These are phyloP conservation scores for Zasmidium cellare DNA, from an alignment of 2,329 filamentous ascomycete genomes.

Conservation along the genomic window DNA sequence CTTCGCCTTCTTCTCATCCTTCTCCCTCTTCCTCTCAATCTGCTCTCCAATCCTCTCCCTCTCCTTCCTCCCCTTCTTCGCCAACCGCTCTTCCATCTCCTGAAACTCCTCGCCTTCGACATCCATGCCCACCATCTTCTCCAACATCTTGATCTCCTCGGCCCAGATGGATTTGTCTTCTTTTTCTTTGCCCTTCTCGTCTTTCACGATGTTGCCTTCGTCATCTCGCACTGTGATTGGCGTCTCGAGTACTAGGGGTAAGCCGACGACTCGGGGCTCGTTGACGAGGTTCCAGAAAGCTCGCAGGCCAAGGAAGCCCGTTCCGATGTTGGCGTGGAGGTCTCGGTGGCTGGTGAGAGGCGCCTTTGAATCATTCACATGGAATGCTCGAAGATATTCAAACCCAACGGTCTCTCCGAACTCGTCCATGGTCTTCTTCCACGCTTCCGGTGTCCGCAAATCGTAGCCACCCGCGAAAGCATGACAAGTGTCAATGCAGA, in stretches of 20 bases:
- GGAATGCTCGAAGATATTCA: constrained; percentile 78
- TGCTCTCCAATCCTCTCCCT: constrained; percentile 74
- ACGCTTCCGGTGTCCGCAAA: constrained; percentile 71
- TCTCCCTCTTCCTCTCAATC: constrained; percentile 71
- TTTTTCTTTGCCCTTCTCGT: constrained; percentile 50
- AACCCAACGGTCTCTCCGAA: constrained; percentile 79
- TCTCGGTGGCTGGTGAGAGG: constrained; percentile 80
- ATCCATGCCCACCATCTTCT: constrained; percentile 84
- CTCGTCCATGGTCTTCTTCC: constrained; percentile 68
- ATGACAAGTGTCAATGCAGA: constrained; percentile 97
- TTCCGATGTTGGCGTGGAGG: constrained; percentile 93
- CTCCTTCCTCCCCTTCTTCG: constrained; percentile 68
- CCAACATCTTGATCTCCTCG: constrained; percentile 89
- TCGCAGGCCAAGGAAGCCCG: constrained; percentile 84
- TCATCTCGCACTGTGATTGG: constrained; percentile 73
- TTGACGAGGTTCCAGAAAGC: constrained; percentile 94
- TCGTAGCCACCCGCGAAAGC: constrained; percentile 94
- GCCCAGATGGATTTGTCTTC: constrained; percentile 88
- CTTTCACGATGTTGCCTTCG: constrained; percentile 56
- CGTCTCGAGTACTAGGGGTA: constrained; percentile 96
- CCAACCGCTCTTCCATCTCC: constrained; percentile 63
- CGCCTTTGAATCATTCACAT: constrained; percentile 95
- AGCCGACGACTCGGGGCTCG: constrained; percentile 67
- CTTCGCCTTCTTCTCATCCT: constrained; percentile 51
- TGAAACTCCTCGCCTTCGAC: constrained; percentile 71